These are phyloP conservation scores for Pythium dissotocum DNA, from an alignment of 352 stramenopile genomes.

Conservation along the genomic window DNA sequence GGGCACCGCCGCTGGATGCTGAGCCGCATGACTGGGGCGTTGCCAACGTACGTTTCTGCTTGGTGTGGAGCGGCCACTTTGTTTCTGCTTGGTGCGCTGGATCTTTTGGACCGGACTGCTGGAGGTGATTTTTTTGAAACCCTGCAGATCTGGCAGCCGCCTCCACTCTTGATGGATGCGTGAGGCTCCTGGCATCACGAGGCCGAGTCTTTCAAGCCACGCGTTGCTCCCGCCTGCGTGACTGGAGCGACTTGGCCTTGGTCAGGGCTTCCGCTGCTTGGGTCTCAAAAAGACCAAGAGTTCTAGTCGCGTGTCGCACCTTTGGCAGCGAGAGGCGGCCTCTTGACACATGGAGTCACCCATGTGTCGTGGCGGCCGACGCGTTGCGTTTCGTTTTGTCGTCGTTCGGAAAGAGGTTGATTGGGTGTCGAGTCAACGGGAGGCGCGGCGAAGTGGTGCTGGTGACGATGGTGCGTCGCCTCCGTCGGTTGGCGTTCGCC, in stretches of 20 bases:
- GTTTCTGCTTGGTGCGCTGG: slow-evolving; percentile 2
- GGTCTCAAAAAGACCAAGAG: neutral
- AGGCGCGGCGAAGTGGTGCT: neutral
- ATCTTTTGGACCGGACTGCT: neutral
- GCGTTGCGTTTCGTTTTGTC: neutral
- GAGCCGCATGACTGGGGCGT: neutral
- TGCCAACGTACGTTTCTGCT: neutral
- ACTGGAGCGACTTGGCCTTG: neutral
- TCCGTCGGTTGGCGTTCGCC: neutral
- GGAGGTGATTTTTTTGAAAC: neutral
- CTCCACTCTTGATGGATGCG: neutral
- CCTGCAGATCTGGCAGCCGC: too few species aligned
- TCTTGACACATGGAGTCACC: neutral
- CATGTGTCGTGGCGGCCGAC: neutral
- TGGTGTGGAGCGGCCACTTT: neutral
- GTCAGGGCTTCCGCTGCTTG: neutral
- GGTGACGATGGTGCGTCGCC: neutral
- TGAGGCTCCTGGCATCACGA: neutral
- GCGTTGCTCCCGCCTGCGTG: neutral
- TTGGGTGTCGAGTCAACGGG: neutral
- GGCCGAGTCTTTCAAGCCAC: neutral
- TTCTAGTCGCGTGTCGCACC: neutral
- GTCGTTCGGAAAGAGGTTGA: neutral
- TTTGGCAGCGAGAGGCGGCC: neutral
- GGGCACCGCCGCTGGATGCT: neutral